A percentile compares a stretch with the other conserved stretches of the same genome.
Conservation (phyloP, 2,329 filamentous ascomycete genomes). For the Hymenoscyphus albidus region DNA sequence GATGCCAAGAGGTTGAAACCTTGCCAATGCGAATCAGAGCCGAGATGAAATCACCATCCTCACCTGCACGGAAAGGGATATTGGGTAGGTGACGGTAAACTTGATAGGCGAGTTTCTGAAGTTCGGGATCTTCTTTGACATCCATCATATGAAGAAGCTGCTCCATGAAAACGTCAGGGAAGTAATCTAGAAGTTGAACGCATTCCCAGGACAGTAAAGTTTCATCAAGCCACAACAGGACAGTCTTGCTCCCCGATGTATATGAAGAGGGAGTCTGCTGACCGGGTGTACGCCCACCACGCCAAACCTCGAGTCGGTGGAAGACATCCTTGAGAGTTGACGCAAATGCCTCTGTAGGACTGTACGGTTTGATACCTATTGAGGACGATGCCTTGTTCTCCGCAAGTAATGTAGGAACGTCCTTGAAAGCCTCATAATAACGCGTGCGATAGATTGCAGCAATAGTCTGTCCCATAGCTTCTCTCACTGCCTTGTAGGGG, state of each 20-base stretch:
- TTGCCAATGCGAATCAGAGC: constrained; percentile 85
- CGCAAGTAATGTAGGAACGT: constrained; percentile 70
- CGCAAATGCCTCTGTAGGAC: constrained; percentile 70
- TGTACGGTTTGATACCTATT: constrained; percentile 79
- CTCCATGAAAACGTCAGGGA: constrained; percentile 83
- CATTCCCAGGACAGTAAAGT: constrained; percentile 91
- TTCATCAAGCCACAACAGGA: constrained; percentile 89
- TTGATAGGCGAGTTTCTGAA: constrained; percentile 91
- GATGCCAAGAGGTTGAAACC: constrained; percentile 85
- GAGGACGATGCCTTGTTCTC: constrained; percentile 76
- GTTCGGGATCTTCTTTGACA: constrained; percentile 94
- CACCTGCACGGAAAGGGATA: constrained; percentile 82
- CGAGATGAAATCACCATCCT: constrained; percentile 79
- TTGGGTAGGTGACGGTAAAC: constrained; percentile 96
- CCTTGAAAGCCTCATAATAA: constrained; percentile 89
- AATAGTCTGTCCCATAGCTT: constrained; percentile 87
- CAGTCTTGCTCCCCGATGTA: constrained; percentile 93
- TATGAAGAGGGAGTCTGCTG: constrained; percentile 93
- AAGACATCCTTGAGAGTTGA: constrained; percentile 73
- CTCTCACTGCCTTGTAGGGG: constrained; percentile 94
- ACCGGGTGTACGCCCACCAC: constrained; percentile 75
- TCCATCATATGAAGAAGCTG: constrained; percentile 99
- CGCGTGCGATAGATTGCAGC: constrained; percentile 84
- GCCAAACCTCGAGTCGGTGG: constrained; percentile 77
- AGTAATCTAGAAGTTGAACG: constrained; percentile 85